Base-by-base conservation (phyloP, 2,329 filamentous ascomycete genomes). In the Penicillium sclerotigenum region DNA sequence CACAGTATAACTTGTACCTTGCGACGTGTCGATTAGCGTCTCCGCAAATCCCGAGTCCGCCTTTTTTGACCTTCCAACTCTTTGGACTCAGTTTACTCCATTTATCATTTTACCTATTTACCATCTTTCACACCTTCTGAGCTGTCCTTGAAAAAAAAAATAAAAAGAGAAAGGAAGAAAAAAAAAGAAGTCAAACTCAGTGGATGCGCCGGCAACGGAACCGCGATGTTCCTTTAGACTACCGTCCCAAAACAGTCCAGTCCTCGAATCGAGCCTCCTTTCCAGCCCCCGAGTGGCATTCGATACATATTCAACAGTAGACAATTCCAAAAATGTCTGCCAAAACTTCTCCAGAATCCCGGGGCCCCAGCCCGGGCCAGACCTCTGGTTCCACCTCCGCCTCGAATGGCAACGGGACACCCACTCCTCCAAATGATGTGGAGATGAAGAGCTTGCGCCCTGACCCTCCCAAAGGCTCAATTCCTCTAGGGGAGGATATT, bases 401-500 rank as follows among this genome's bases (percentile, higher is more conserved):
- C 16, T 55, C 65, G 31, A 71, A 63, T 45, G 65, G 66, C 47
- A 76, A 75, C 61, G 65, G 62, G 36, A 61, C 67, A 26, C 5
- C 38, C 16, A 31, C 29, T 34, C 52, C 73, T 37, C 71, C 73
- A 34, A 73, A 71, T 61, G 68, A 67, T 40, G 69, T 77, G 46
- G 75, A 77, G 59, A 62, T 77, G 22, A 75, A 75, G 60, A 68
- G 61, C 42, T 71, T 77, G 65, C 65, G 61, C 48, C 51, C 69
- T 9, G 63, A 67, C 54, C 62, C 56, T 62, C 66, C 73, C 66
- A 71, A 68, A 58, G 65, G 67, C 20, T 66, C 71, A 31, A 69
- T 75, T 31, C 74, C 74, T 22, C 49, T 76, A 4, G 85, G 90
- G 68, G 83, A 90, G 64, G 93, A 99, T 77, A 87, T 99, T 64